Percentiles rank a stretch among this genome's conserved stretches.
phyloP scores from a whole-genome alignment of 148 eudicot genomes.

The Linanthus parryae region DNA sequence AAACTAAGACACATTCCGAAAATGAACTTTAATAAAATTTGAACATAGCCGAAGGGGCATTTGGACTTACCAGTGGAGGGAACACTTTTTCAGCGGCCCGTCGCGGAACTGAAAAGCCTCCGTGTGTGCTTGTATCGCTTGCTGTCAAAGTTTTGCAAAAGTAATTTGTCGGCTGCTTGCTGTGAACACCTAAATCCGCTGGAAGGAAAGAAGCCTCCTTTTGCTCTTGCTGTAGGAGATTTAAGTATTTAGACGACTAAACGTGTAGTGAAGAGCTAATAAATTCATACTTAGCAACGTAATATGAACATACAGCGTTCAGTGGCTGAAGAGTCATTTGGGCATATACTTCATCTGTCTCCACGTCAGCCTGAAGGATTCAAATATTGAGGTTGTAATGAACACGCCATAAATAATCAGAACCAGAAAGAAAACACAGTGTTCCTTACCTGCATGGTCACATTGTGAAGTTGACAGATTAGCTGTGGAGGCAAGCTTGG shows the following conservation, averaged over 20 bases:
- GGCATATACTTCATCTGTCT: slow-evolving; percentile 49
- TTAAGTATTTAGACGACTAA: not conserved
- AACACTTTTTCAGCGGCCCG: slow-evolving; percentile 54
- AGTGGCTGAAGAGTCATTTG: slow-evolving; percentile 48
- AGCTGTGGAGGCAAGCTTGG: slow-evolving; percentile 42
- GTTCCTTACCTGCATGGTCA: slow-evolving; percentile 38
- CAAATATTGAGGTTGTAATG: slow-evolving; percentile 3
- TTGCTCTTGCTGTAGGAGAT: slow-evolving; percentile 32
- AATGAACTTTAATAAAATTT: too few relatives aligned
- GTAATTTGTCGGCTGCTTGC: slow-evolving; percentile 46
- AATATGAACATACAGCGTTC: slow-evolving; percentile 20
- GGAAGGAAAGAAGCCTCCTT: slow-evolving; percentile 38
- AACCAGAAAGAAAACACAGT: not conserved
- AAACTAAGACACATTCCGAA: too few relatives aligned
- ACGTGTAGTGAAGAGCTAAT: not conserved
- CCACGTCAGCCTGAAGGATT: slow-evolving; percentile 33
- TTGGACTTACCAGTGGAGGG: slow-evolving; percentile 35
- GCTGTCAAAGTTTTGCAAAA: slow-evolving; percentile 50
- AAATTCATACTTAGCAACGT: not conserved
- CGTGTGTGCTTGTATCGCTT: slow-evolving; percentile 50
- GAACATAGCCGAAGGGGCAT: not conserved
- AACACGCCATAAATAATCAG: not conserved
- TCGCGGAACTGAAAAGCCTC: slow-evolving; percentile 52
- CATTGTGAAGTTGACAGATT: slow-evolving; percentile 44
- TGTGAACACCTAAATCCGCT: slow-evolving; percentile 36